Evolutionary conservation across 805 yeast genomes (phyloP).

Genomic region (Yamadazyma paraphyllophila): DNA sequence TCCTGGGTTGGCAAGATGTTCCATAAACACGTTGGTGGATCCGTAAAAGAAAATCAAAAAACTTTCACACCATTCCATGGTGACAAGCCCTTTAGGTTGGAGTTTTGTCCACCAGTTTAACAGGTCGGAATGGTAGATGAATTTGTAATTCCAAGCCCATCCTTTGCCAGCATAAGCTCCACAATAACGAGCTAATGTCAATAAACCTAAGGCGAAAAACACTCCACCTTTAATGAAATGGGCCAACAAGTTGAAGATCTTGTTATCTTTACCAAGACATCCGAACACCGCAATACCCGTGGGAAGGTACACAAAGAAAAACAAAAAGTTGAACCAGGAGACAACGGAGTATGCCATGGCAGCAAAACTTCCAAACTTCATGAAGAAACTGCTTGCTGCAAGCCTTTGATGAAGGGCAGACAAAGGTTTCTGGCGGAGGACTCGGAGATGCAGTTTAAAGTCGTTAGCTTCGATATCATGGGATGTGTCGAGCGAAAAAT

Average conservation of each 20-base stretch:
- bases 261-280: slow-evolving; percentile 62
- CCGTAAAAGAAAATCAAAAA: slow-evolving; percentile 85
- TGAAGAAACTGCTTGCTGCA: neutral
- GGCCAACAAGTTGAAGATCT: slow-evolving; percentile 81
- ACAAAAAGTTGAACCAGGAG: slow-evolving; percentile 65
- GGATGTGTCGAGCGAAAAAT: neutral
- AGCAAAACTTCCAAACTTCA: slow-evolving; percentile 27
- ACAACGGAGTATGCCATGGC: slow-evolving; percentile 42
- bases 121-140: slow-evolving; percentile 27
- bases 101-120: slow-evolving; percentile 30
- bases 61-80: slow-evolving; percentile 86
- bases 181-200: slow-evolving; percentile 82
- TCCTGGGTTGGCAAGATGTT: slow-evolving; percentile 66
- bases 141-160: slow-evolving; percentile 80
- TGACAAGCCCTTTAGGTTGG: slow-evolving; percentile 50
- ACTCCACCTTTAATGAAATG: slow-evolving; percentile 97
- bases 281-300: slow-evolving; percentile 65
- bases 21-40: slow-evolving; percentile 82
- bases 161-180: slow-evolving; percentile 78
- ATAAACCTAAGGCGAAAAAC: slow-evolving; percentile 69
- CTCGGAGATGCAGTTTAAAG: neutral
- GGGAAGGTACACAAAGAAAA: slow-evolving; percentile 56
- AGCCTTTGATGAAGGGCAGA: neutral
- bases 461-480: slow-evolving; percentile 15
- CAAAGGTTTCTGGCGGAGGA: neutral